Base-by-base conservation (phyloP, 352 stramenopile genomes). In the Peronosclerospora sorghi region DNA sequence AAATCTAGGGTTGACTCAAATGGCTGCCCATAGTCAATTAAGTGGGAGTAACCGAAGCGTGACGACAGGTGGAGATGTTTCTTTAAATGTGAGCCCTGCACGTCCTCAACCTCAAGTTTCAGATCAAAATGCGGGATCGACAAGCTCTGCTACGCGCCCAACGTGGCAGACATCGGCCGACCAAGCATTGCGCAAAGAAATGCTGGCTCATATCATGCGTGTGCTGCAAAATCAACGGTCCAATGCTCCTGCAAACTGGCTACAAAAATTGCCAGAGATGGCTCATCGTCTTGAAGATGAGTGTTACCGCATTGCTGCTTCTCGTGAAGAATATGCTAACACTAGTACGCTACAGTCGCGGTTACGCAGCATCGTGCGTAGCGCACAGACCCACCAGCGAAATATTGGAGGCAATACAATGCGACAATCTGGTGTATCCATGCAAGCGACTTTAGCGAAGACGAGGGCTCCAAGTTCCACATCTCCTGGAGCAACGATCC, bases 211-310 rank as follows among this genome's bases (percentile, higher is more conserved):
- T 27, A 98, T 96, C 51, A 95, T 97, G 54, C 81, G 92, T 12
- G 77, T 99, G 15, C 73, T 99, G 27, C 82, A 97, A 51, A 92
- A 94, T 39, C 85, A 97, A 40, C 89, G 95, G 26, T 93, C 94
- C 21, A 97, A 98, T 65, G 92, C 95, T 4, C 86, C 91, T 3
- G 68, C 89, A 18, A 96, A 97, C 56, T 98, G 95, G 95, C 63
- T 98, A 32, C 86, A 97, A 47, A 97, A 97, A 54, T 70, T 99
- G 14, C 94, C 94, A 0, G 89, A 98, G 55, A 99, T 99, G 95
- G 95, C 95, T 1, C 94, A 97, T 49, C 81, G 94, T 35, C 68
- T 99, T 29, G 95, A 99, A 58, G 94, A 98, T 45, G 95, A 94
- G 47, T 86, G 97, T 37, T 99, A 98, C 51, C 80, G 79, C 4